Evolutionary conservation across 345 rosid genomes (phyloP), one percentile per base, ranked within the genome.

Genomic region (Acer saccharum): DNA sequence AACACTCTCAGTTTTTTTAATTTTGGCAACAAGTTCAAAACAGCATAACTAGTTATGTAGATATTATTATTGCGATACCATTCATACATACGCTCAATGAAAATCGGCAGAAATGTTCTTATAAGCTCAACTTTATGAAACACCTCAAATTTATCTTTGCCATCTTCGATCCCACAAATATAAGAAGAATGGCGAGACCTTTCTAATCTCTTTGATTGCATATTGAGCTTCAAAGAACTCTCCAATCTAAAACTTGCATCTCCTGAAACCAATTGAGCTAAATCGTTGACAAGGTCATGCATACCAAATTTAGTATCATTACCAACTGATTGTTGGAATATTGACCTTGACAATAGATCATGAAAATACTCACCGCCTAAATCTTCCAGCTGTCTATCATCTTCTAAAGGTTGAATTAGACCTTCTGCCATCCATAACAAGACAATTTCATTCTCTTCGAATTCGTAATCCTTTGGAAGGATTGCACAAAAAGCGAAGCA

Each of bases 391-490:
- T 10, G 48, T 48, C n/a, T 55, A 8, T 25, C 32, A 4, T 29
- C 65, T 4, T 50, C 23, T 2, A 0, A 41, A 0, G 10, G 60
- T 18, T 43, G 69, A 27, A 74, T 39, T 1, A 79, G 21, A 17
- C 81, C 81, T 35, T 79, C 77, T 13, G 81, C 81, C 81, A 79
- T 73, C 81, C 81, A 79, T 14, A 79, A 21, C 0, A 43, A 27
- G 20, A 79, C 68, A 25, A 76, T 13, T 29, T 76, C 68, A 20
- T 70, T 50, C 64, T 70, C 70, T 16, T 75, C 76, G 23, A 76
- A 65, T 44, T 69, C 73, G 55, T 76, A 71, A 20, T 65, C 76
- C 23, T 65, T 80, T 1, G 79, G 76, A 50, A 80, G 9, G 13
- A 68, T n/a, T 32, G 82, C 66, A 21, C 78, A 79, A 3, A 60